Evolutionary conservation across 2,329 filamentous ascomycete species (phyloP), one percentile per base, ranked within the genome.

Genomic region (Aspergillus sp.): DNA sequence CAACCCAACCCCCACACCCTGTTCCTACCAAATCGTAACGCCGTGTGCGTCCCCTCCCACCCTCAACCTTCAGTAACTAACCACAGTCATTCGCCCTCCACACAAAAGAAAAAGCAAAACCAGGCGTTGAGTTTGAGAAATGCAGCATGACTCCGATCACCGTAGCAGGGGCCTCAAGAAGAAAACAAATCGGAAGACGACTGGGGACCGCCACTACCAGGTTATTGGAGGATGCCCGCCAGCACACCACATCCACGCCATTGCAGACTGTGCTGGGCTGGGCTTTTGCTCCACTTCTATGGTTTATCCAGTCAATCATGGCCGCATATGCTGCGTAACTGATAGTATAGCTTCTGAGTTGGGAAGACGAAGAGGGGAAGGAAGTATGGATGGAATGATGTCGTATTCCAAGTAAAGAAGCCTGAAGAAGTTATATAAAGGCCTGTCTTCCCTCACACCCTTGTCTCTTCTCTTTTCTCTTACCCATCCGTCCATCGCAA

Each of bases 151-250:
- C 42, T 48, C 26, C 18, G 24, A 47, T 47, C 53, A 44, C 30
- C 53, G 41, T 39, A 26, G 34, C n/a, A 48, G 42, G 20, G 17
- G 34, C 41, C 6, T 22, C 18, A 20, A 36, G 32, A 57, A 53
- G 43, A 57, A 57, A 57, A 57, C 55, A 53, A 53, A 48, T 41
- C 55, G 43, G 49, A 49, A 43, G 41, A 17, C n/a, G 20, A 45
- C 30, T 53, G 30, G 50, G 13, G 49, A 20, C 22, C 18, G 20
- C 15, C 11, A 22, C 9, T 6, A 30, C 20, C 20, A n/a, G 18
- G 2, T 36, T 15, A 42, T 50, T 51, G 48, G 48, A 41, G 24
- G 38, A 22, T 11, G 20, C 13, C 22, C 15, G 24, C 24, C 48
- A 45, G 22, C 15, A 26, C 20, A 41, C 34, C 34, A 39, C 34